A percentile compares a stretch with the other conserved stretches of the same genome.
Evolutionary conservation across 2,329 filamentous ascomycete species (phyloP).

Genomic region (Fusarium fracticaudum): DNA sequence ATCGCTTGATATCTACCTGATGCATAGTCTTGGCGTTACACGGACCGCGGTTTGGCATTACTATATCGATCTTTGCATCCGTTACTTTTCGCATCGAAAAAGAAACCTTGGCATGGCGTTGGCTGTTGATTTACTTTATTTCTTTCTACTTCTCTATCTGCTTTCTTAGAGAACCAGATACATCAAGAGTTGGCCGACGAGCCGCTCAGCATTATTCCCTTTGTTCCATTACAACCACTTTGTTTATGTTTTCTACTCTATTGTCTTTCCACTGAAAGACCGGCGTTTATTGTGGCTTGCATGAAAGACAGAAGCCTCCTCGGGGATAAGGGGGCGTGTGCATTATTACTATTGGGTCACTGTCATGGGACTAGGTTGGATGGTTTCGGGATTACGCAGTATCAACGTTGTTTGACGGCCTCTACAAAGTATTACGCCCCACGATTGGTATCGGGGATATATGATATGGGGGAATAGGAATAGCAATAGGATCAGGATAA

Average conservation of each 20-base stretch:
- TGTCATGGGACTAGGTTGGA: slow-evolving; percentile 13
- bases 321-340: slow-evolving; percentile 27
- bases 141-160: slow-evolving; percentile 9
- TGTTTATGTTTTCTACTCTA: neutral
- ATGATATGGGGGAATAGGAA: slow-evolving; percentile 20
- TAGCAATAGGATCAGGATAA: neutral
- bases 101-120: slow-evolving; percentile 36
- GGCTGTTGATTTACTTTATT: neutral
- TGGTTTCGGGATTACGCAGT: slow-evolving; percentile 15
- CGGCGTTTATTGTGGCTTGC: slow-evolving; percentile 30
- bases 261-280: neutral
- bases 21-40: slow-evolving; percentile 35
- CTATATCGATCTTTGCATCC: slow-evolving; percentile 17
- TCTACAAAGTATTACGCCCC: slow-evolving; percentile 25
- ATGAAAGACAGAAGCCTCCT: slow-evolving; percentile 20
- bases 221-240: slow-evolving; percentile 25
- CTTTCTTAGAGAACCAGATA: slow-evolving; percentile 34
- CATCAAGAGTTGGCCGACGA: slow-evolving; percentile 20
- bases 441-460: slow-evolving; percentile 21
- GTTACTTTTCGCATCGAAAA: slow-evolving; percentile 31
- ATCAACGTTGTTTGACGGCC: slow-evolving; percentile 28
- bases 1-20: slow-evolving; percentile 21
- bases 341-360: slow-evolving; percentile 24
- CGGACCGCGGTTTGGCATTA: slow-evolving; percentile 39
- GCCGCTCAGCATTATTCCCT: slow-evolving; percentile 28